phyloP scores from a whole-genome alignment of 805 yeast species.

The Torulaspora quercuum region DNA sequence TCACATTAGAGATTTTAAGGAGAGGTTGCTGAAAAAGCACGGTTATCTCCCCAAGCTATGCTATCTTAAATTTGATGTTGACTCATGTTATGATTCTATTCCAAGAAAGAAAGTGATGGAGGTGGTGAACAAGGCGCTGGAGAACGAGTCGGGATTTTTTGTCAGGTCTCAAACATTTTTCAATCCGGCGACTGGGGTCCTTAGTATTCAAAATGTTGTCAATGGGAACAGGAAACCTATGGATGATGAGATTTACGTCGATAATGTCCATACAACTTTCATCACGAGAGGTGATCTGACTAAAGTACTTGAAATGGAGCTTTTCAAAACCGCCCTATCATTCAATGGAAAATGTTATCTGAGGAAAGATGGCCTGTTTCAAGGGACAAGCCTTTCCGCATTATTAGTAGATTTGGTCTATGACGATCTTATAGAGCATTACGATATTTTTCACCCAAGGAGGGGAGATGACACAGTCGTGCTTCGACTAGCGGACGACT shows the following conservation, averaged over 20 bases:
- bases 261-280: constrained; percentile 35
- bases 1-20: constrained; percentile 40
- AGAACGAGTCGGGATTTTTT: constrained; percentile 28
- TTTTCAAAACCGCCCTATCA: constrained; percentile 48
- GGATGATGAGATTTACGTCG: constrained; percentile 28
- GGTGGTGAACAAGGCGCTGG: constrained; percentile 29
- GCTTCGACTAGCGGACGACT: constrained; percentile 80
- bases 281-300: constrained; percentile 46
- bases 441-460: constrained; percentile 30
- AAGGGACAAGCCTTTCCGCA: constrained; percentile 77
- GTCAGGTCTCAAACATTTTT: constrained; percentile 26
- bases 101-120: constrained; percentile 45
- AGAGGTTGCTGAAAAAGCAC: constrained; percentile 16
- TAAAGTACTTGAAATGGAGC: constrained; percentile 47
- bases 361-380: constrained; percentile 73
- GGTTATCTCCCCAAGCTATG: constrained; percentile 38
- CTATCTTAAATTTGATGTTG: constrained; percentile 70
- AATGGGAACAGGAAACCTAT: constrained; percentile 20
- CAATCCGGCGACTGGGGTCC: constrained; percentile 19
- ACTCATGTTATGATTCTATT: constrained; percentile 71
- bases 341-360: constrained; percentile 39
- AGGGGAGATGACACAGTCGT: constrained; percentile 37
- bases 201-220: constrained; percentile 18
- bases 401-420: constrained; percentile 71
- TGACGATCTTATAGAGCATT: constrained; percentile 50